Base-by-base conservation (phyloP, 2,329 filamentous ascomycete species). In the Stemphylium beticola region DNA sequence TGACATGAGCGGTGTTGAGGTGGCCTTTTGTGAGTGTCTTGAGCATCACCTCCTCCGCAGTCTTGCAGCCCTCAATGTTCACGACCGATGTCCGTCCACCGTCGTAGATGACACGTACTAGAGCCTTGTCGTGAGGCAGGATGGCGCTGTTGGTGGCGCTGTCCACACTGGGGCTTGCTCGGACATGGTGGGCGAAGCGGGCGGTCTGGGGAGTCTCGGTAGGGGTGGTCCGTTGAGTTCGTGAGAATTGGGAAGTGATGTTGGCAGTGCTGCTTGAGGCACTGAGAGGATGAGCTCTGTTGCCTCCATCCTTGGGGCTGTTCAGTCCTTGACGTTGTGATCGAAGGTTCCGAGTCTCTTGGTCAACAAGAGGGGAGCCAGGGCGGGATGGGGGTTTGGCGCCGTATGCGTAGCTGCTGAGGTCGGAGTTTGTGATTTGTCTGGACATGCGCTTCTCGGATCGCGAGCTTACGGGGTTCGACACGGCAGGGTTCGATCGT, bases 81-180 rank as follows among this genome's bases (percentile, higher is more conserved):
- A 99, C 87, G 20, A 97, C 93, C 71, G 96, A 96, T 42, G 92
- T 96, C 58, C 92, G 87, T 46, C 93, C 95, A 58, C 88, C 91
- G 43, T 92, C 95, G 63, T 91, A 96, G 70, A 98, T 96, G 64
- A 97, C 92, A 60, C 93, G 86, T 61, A 98, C 96, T 57, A 96
- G 86, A 55, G 93, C 90, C 74, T 96, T 92, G 75, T 92, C 91
- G 61, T 88, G 84, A 53, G 93, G 93, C 68, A 97, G 80, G 55
- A 89, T 89, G 62, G 91, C 91, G 84, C 93, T 95, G 58, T 78
- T 78, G 1, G 77, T 76, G 60, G 93, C 87, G 64, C 91, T 88
- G 75, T 97, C 93, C 69, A 93, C 83, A 75, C 91, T 96, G 49
- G 90, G 91, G 67, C 90, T 90, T 65, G 91, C 90, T 69, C 91